These are phyloP conservation scores for Iris macrosiphon DNA, from an alignment of 106 monocot species.

Conservation along the genomic window DNA sequence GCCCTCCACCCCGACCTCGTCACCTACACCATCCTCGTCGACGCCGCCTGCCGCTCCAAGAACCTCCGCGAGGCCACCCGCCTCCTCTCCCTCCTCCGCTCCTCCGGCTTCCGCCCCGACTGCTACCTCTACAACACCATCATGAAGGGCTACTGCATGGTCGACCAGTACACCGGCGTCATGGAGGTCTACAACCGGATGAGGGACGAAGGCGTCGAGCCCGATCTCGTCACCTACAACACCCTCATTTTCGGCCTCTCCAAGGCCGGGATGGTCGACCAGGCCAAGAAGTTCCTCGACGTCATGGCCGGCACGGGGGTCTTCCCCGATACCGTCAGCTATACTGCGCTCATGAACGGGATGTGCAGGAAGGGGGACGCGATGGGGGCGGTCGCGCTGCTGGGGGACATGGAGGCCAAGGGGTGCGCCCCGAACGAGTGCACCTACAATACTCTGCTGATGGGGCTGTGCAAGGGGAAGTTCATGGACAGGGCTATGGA, in stretches of 20 bases:
- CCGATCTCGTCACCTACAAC: constrained; percentile 88
- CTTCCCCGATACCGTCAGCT: constrained; percentile 67
- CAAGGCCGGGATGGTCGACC: constrained; percentile 64
- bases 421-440: constrained; percentile 81
- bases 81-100: constrained; percentile 42
- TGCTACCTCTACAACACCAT: constrained; percentile 81
- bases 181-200: constrained; percentile 84
- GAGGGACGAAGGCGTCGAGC: constrained; percentile 84
- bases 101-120: constrained; percentile 81
- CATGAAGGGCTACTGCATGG: constrained; percentile 81
- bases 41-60: constrained; percentile 47
- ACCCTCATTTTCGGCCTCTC: constrained; percentile 80
- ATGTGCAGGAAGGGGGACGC: constrained; percentile 89
- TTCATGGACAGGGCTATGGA: constrained; percentile 63
- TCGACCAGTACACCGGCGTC: constrained; percentile 57
- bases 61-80: constrained; percentile 75
- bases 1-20: constrained; percentile 46
- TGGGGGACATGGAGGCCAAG: constrained; percentile 78
- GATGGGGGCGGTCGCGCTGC: constrained; percentile 43
- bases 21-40: constrained; percentile 85
- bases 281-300: constrained; percentile 63
- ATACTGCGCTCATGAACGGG: constrained; percentile 85
- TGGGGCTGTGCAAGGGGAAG: constrained; percentile 77
- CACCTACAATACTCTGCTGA: constrained; percentile 84
- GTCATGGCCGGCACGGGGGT: constrained; percentile 61